Evolutionary conservation across 768 basidiomycete species (phyloP).

Genomic region (Russula griseocarnosa): DNA sequence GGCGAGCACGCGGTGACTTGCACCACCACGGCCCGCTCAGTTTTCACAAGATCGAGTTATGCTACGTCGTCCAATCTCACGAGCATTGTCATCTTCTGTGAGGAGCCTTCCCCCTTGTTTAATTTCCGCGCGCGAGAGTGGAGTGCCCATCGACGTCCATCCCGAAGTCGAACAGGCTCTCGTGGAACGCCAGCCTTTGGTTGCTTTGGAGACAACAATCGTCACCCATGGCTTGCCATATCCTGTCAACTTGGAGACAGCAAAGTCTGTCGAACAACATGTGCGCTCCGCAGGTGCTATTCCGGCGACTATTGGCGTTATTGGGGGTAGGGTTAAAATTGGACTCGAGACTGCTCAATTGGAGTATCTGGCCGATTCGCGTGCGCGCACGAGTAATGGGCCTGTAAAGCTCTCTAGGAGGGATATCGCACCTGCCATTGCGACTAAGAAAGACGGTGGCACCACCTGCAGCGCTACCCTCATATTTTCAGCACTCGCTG

Average conservation of each 20-base stretch:
- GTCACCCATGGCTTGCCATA: slow-evolving; percentile 91
- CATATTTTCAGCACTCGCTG: slow-evolving; percentile 71
- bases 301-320: slow-evolving; percentile 87
- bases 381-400: slow-evolving; percentile 34
- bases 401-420: slow-evolving; percentile 70
- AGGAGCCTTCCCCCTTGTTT: slow-evolving; percentile 28
- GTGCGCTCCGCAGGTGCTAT: slow-evolving; percentile 72
- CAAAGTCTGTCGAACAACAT: slow-evolving; percentile 64
- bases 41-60: slow-evolving; percentile 3
- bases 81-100: slow-evolving; percentile 12
- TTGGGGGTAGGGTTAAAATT: slow-evolving; percentile 81
- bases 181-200: slow-evolving; percentile 57
- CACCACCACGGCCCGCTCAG: neutral
- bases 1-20: neutral
- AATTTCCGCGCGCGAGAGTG: slow-evolving; percentile 28
- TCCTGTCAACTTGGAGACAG: slow-evolving; percentile 70
- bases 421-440: slow-evolving; percentile 75
- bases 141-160: slow-evolving; percentile 56
- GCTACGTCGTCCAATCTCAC: slow-evolving; percentile 15
- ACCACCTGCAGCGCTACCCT: slow-evolving; percentile 70
- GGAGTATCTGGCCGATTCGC: slow-evolving; percentile 57
- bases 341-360: slow-evolving; percentile 68
- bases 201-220: slow-evolving; percentile 89
- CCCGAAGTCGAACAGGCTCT: slow-evolving; percentile 85
- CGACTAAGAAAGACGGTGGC: slow-evolving; percentile 68